Evolutionary conservation across 345 rosid genomes (phyloP).

Genomic region (Orychophragmus violaceus): DNA sequence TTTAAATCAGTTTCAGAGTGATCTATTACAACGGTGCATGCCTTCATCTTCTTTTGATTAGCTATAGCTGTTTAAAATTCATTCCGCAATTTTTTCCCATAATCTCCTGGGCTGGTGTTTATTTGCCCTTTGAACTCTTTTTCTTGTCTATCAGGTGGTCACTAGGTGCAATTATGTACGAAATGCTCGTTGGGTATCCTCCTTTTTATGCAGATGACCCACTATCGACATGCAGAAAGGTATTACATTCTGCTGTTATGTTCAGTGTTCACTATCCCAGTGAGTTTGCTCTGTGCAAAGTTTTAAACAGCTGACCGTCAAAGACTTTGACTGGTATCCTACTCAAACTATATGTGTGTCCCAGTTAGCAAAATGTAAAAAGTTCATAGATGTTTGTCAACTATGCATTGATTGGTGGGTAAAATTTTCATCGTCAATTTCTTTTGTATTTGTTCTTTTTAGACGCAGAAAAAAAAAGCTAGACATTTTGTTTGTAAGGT

Average conservation of each 20-base stretch:
- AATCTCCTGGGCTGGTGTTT: neutral
- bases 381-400: too few relatives aligned
- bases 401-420: too few relatives aligned
- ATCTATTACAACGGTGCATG: neutral
- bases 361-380: neutral
- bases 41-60: neutral
- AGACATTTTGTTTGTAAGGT: too few relatives aligned
- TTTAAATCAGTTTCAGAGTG: neutral
- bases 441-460: too few relatives aligned
- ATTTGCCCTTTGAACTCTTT: neutral
- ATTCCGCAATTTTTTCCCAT: constrained; percentile 3
- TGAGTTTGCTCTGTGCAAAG: neutral
- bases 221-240: constrained; percentile 87
- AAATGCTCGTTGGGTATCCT: constrained; percentile 97
- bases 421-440: too few relatives aligned
- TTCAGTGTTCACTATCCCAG: constrained; percentile 4
- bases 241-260: constrained; percentile 26
- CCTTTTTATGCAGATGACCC: constrained; percentile 97
- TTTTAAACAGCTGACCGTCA: neutral
- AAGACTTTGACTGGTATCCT: constrained; percentile 8
- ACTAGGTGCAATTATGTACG: constrained; percentile 94
- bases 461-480: neutral
- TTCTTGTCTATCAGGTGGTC: constrained; percentile 76
- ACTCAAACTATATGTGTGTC: neutral
- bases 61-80: neutral